phyloP scores from a whole-genome alignment of 371 early-diverging fungal species.

The Mucor piriformis region DNA sequence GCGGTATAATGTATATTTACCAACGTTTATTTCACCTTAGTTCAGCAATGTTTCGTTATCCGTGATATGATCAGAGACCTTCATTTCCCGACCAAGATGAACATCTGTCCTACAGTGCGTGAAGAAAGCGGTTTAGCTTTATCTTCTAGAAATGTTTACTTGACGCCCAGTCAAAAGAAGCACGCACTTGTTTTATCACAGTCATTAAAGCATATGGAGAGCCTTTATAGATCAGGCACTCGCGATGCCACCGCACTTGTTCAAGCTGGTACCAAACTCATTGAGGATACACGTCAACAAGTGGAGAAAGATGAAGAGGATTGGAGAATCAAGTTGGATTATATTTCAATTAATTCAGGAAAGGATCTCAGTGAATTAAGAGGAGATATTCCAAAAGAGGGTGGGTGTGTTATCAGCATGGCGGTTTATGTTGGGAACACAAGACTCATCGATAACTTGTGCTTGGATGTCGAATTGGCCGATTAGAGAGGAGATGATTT shows the following conservation, averaged over 20 bases:
- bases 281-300: conserved; percentile 41
- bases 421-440: conserved; percentile 91
- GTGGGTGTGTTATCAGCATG: conserved; percentile 84
- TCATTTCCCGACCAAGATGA: conserved; percentile 75
- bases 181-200: conserved; percentile 79
- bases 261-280: conserved; percentile 41
- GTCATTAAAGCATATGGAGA: conserved; percentile 64
- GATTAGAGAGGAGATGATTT: conserved; percentile 8
- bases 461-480: conserved; percentile 18
- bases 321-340: conserved; percentile 76
- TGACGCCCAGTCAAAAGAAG: conserved; percentile 71
- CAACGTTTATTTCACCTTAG: too few relatives aligned
- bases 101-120: conserved; percentile 78
- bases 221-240: conserved; percentile 52
- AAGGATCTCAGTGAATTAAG: conserved; percentile 37
- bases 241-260: conserved; percentile 56
- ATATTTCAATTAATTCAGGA: conserved; percentile 81
- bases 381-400: conserved; percentile 39
- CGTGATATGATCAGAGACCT: conserved; percentile 82
- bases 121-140: conserved; percentile 90
- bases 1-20: not conserved
- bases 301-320: conserved; percentile 37
- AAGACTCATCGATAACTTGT: conserved; percentile 89
- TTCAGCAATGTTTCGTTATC: conserved; percentile 93
- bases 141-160: conserved; percentile 88